phyloP scores from a whole-genome alignment of 2,329 filamentous ascomycete species.

The Dactylellina haptotyla region DNA sequence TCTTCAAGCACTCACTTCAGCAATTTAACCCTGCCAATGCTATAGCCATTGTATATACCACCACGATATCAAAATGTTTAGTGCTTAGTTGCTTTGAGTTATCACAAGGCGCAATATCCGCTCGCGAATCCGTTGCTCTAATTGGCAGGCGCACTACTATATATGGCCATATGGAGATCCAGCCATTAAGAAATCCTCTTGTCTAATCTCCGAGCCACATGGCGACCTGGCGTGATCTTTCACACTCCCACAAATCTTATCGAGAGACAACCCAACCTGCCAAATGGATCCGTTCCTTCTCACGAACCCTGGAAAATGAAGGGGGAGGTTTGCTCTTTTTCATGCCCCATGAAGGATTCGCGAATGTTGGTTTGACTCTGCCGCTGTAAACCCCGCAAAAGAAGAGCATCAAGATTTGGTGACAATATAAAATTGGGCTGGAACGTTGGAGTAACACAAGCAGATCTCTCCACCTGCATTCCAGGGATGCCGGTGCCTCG shows the following conservation, averaged over 20 bases:
- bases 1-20: background rate
- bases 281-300: background rate
- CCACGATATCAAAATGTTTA: conserved; percentile 12
- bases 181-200: conserved; percentile 5
- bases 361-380: no score
- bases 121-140: conserved; percentile 27
- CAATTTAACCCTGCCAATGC: conserved; percentile 1
- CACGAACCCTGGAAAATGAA: background rate
- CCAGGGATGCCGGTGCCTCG: conserved; percentile 20
- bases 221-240: conserved; percentile 34
- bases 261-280: conserved; percentile 1
- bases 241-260: no score
- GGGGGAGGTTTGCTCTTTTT: background rate
- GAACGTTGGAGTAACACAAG: conserved; percentile 38
- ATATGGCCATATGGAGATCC: conserved; percentile 3
- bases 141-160: conserved; percentile 33
- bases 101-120: conserved; percentile 3
- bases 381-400: background rate
- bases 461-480: conserved; percentile 43
- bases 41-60: conserved; percentile 16
- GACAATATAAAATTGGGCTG: conserved; percentile 6
- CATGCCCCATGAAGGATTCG: no score
- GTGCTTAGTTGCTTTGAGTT: conserved; percentile 5
- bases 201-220: conserved; percentile 47
- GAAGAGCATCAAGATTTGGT: background rate